These are phyloP conservation scores for Candida chauliodis DNA, from an alignment of 805 yeast genomes.

Conservation along the genomic window DNA sequence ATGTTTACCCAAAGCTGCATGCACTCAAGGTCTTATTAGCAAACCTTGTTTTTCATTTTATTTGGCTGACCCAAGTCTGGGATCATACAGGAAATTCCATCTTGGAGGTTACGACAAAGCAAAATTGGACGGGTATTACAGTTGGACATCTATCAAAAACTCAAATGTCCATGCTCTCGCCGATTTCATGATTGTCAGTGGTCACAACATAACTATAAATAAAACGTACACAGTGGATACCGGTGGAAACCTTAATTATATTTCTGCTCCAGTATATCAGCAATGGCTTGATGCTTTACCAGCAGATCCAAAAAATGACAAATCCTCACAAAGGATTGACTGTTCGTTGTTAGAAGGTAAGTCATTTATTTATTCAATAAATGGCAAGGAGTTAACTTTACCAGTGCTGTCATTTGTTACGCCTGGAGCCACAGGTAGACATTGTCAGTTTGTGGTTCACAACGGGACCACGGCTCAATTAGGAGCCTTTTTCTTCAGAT, in stretches of 20 bases:
- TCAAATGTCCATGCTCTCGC: neutral
- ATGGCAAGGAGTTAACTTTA: conserved; percentile 1
- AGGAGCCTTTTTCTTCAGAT: conserved; percentile 3
- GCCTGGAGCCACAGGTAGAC: conserved; percentile 2
- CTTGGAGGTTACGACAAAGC: conserved; percentile 3
- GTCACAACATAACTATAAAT: conserved; percentile 2
- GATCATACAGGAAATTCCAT: neutral
- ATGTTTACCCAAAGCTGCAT: neutral
- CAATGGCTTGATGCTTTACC: neutral
- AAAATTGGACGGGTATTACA: neutral
- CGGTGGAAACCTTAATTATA: neutral
- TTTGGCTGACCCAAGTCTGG: neutral
- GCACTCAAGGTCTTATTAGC: neutral
- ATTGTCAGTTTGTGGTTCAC: neutral
- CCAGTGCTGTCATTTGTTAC: conserved; percentile 2
- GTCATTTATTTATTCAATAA: neutral
- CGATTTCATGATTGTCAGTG: conserved; percentile 1
- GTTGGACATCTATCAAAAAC: neutral
- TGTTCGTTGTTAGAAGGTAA: conserved; percentile 1
- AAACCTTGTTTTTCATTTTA: conserved; percentile 1
- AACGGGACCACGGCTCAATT: neutral
- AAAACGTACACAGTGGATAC: conserved; percentile 1
- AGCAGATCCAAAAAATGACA: neutral
- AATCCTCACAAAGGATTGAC: neutral
- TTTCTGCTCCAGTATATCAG: neutral